Evolutionary conservation across 2,329 filamentous ascomycete genomes (phyloP).

Genomic region (Monilinia laxa): DNA sequence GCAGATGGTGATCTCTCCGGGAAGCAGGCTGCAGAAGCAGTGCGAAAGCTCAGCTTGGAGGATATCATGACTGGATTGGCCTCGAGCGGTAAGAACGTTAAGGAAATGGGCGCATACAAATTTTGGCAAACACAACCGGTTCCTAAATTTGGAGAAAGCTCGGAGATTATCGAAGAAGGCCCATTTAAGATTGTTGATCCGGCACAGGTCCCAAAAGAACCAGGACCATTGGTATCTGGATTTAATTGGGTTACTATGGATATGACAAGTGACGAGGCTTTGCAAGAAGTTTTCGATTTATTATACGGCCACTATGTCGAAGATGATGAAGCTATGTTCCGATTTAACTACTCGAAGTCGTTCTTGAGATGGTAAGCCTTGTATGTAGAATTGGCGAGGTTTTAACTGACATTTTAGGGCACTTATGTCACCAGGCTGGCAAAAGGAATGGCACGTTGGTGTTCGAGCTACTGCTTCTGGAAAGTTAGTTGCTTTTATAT

Average conservation of each 20-base stretch:
- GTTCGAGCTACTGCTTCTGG: slow-evolving; percentile 80
- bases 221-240: slow-evolving; percentile 70
- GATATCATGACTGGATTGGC: slow-evolving; percentile 75
- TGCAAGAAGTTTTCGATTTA: slow-evolving; percentile 89
- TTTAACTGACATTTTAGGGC: slow-evolving; percentile 59
- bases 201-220: slow-evolving; percentile 75
- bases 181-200: slow-evolving; percentile 79
- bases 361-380: slow-evolving; percentile 79
- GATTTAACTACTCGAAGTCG: slow-evolving; percentile 89
- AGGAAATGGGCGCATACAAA: slow-evolving; percentile 96
- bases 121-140: slow-evolving; percentile 99
- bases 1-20: slow-evolving; percentile 41
- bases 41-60: slow-evolving; percentile 64
- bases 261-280: slow-evolving; percentile 70
- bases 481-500: slow-evolving; percentile 94
- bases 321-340: slow-evolving; percentile 94
- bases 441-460: slow-evolving; percentile 90
- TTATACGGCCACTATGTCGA: slow-evolving; percentile 95
- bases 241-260: slow-evolving; percentile 97
- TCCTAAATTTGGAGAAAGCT: slow-evolving; percentile 70
- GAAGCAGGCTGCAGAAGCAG: slow-evolving; percentile 50
- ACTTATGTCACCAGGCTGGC: slow-evolving; percentile 91
- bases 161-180: slow-evolving; percentile 65
- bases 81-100: slow-evolving; percentile 80
- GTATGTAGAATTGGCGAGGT: not conserved